phyloP scores from a whole-genome alignment of 2,329 filamentous ascomycete species.

The Lecanicillium sp. region DNA sequence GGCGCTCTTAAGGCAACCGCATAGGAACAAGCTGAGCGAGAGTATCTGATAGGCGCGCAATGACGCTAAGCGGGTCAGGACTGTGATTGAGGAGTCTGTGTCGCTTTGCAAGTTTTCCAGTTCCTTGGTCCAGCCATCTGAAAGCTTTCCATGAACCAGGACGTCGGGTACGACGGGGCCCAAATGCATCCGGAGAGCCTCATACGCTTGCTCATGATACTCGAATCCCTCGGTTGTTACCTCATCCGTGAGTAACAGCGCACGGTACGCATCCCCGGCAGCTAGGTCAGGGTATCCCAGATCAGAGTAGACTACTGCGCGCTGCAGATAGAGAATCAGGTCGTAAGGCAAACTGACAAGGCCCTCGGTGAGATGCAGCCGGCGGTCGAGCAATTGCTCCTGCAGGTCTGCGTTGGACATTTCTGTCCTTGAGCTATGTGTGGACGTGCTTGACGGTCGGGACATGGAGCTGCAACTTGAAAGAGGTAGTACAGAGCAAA shows the following conservation, averaged over 20 bases:
- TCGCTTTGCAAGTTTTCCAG: slow-evolving; percentile 24
- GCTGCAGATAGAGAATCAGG: slow-evolving; percentile 55
- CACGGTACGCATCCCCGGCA: slow-evolving; percentile 81
- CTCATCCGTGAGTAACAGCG: slow-evolving; percentile 79
- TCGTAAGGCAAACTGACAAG: slow-evolving; percentile 49
- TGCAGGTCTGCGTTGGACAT: slow-evolving; percentile 13
- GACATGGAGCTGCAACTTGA: too few species aligned
- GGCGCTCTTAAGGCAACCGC: slow-evolving; percentile 62
- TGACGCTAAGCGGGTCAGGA: slow-evolving; percentile 42
- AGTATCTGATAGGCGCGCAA: slow-evolving; percentile 52
- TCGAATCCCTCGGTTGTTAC: slow-evolving; percentile 71
- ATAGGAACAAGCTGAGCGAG: slow-evolving; percentile 49
- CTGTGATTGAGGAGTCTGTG: slow-evolving; percentile 23
- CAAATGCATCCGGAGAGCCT: slow-evolving; percentile 33
- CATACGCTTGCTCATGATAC: slow-evolving; percentile 62
- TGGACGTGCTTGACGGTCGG: too few species aligned
- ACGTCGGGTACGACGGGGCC: slow-evolving; percentile 32
- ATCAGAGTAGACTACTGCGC: slow-evolving; percentile 61
- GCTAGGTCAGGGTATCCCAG: slow-evolving; percentile 87
- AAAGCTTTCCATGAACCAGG: slow-evolving; percentile 35
- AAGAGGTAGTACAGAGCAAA: too few species aligned
- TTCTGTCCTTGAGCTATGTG: neutral
- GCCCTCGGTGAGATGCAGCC: slow-evolving; percentile 47
- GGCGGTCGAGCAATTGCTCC: slow-evolving; percentile 41
- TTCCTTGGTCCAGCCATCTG: slow-evolving; percentile 23